Conservation (phyloP, 495 filamentous ascomycete genomes). For the Aspergillus ellipticus region DNA sequence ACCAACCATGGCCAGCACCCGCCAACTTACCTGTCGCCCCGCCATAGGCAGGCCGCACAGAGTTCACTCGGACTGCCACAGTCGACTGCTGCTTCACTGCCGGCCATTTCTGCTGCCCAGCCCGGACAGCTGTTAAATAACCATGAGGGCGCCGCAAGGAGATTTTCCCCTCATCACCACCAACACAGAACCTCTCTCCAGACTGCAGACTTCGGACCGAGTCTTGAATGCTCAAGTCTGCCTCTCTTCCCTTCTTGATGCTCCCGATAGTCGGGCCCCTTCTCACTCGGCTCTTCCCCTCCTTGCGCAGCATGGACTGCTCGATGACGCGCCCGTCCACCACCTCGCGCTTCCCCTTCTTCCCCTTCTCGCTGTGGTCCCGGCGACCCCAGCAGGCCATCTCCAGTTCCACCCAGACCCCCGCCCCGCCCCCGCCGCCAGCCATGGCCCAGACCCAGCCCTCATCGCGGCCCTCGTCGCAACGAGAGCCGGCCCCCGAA, state of each 20-base stretch:
- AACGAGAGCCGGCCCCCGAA: neutral
- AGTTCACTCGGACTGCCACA: neutral
- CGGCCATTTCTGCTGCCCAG: slow-evolving; percentile 3
- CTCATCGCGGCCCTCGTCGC: neutral
- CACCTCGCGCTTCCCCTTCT: slow-evolving; percentile 15
- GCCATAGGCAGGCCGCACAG: slow-evolving; percentile 4
- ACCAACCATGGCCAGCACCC: neutral
- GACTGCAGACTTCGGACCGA: neutral
- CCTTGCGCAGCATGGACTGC: slow-evolving; percentile 11
- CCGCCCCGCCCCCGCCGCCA: neutral
- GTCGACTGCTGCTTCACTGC: neutral
- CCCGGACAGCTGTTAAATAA: neutral
- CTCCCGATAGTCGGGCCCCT: slow-evolving; percentile 3
- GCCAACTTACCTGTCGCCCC: slow-evolving; percentile 9
- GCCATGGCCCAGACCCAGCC: neutral
- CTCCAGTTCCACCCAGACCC: slow-evolving; percentile 11
- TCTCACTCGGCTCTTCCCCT: neutral
- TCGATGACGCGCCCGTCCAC: slow-evolving; percentile 4
- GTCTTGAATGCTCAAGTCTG: neutral
- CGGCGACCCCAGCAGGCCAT: slow-evolving; percentile 5
- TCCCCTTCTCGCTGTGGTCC: slow-evolving; percentile 13
- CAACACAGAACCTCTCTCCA: neutral
- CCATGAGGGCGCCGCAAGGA: neutral
- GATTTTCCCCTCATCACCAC: neutral
- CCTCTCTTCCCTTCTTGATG: neutral